These are phyloP conservation scores for Trichoderma guizhouense DNA, from an alignment of 2,329 filamentous ascomycete species.

Conservation along the genomic window DNA sequence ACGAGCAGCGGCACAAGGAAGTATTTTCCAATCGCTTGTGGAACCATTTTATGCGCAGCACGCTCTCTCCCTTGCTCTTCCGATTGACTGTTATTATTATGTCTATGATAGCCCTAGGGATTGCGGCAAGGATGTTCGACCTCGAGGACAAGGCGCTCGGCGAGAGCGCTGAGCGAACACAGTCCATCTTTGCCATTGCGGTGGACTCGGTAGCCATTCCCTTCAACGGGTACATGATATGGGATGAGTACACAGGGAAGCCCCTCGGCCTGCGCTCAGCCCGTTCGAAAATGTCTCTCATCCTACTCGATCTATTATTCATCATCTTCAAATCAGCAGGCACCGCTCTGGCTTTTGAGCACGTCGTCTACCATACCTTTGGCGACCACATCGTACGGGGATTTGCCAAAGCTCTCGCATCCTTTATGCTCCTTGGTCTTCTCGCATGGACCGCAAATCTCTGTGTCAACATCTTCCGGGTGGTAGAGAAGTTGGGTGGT, in stretches of 20 bases:
- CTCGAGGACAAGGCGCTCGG: constrained; percentile 47
- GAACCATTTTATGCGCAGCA: constrained; percentile 70
- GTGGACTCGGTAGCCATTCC: constrained; percentile 86
- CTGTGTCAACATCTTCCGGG: constrained; percentile 74
- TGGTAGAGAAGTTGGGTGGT: constrained; percentile 59
- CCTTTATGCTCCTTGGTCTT: constrained; percentile 75
- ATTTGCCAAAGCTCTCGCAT: constrained; percentile 65
- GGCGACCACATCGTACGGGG: constrained; percentile 45
- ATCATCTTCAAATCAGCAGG: constrained; percentile 97
- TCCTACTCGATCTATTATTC: constrained; percentile 90
- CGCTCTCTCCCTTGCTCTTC: constrained; percentile 80
- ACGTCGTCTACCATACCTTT: constrained; percentile 59
- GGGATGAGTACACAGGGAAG: constrained; percentile 93
- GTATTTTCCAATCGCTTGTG: constrained; percentile 56
- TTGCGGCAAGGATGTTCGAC: constrained; percentile 72
- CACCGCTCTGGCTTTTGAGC: constrained; percentile 82
- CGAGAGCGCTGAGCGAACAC: constrained; percentile 58
- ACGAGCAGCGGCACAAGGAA: constrained; percentile 31
- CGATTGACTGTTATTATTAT: constrained; percentile 80
- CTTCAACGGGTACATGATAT: constrained; percentile 91
- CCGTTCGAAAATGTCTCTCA: constrained; percentile 80
- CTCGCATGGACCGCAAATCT: constrained; percentile 91
- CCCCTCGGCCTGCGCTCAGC: constrained; percentile 83
- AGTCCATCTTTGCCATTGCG: constrained; percentile 82
- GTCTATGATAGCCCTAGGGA: constrained; percentile 74